Percentiles rank a stretch among this genome's conserved stretches.
These are phyloP conservation scores for Fusarium agapanthi DNA, from an alignment of 2,329 filamentous ascomycete genomes.

Conservation along the genomic window DNA sequence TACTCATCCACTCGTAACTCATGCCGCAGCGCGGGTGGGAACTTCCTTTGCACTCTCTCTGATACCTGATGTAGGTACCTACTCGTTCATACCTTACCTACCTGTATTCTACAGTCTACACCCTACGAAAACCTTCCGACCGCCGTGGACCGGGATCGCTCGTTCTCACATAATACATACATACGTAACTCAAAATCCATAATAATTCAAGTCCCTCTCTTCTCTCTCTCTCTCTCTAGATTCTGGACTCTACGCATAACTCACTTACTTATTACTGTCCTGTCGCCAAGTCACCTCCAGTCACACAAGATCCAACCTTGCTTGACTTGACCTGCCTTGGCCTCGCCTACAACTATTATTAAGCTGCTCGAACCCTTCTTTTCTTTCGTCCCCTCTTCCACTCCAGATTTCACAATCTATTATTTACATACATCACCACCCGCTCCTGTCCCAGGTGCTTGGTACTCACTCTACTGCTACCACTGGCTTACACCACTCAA, in stretches of 20 bases:
- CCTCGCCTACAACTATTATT: conserved; percentile 40
- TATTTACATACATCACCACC: conserved; percentile 32
- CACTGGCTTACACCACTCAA: conserved; percentile 30
- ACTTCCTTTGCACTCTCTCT: conserved; percentile 20
- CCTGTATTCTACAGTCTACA: background rate
- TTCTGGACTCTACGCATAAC: conserved; percentile 16
- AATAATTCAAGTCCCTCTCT: conserved; percentile 25
- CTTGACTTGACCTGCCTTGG: conserved; percentile 19
- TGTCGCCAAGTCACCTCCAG: conserved; percentile 8
- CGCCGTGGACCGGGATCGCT: conserved; percentile 23
- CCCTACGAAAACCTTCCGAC: conserved; percentile 40
- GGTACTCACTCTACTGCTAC: conserved; percentile 17
- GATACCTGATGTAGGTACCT: background rate
- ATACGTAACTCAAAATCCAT: conserved; percentile 22
- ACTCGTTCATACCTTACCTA: background rate
- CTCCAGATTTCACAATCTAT: conserved; percentile 19
- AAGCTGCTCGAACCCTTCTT: conserved; percentile 34
- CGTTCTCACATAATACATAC: conserved; percentile 42
- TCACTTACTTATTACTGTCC: conserved; percentile 9
- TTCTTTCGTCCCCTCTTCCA: conserved; percentile 14
- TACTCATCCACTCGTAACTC: background rate
- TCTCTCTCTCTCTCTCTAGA: background rate
- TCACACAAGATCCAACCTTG: conserved; percentile 25
- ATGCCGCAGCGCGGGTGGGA: conserved; percentile 23
- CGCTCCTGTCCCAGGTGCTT: conserved; percentile 27